A percentile compares a stretch with the other conserved stretches of the same genome.
Evolutionary conservation across 1,139 yeast species (phyloP).

Genomic region (Blastobotrys raffinosifermentans): DNA sequence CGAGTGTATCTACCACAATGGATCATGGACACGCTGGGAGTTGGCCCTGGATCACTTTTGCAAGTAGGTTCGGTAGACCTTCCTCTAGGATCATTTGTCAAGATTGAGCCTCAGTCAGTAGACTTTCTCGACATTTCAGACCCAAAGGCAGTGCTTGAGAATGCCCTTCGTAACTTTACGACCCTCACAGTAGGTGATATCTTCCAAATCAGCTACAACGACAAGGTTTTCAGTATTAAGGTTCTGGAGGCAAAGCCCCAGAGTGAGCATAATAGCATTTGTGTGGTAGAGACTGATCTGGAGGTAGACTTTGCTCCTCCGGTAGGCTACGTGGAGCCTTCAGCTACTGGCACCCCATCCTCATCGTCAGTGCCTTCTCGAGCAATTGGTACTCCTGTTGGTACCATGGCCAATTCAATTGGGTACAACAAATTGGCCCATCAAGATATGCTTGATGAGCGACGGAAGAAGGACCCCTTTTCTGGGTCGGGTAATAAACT

Average conservation of each 20-base stretch:
- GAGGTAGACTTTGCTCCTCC: constrained; percentile 99
- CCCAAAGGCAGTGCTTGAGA: constrained; percentile 94
- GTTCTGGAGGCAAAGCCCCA: constrained; percentile 89
- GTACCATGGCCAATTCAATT: constrained; percentile 75
- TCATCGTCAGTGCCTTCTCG: constrained; percentile 22
- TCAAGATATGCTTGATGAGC: constrained; percentile 10
- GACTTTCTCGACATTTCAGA: constrained; percentile 91
- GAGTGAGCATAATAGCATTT: constrained; percentile 55
- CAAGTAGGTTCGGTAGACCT: constrained; percentile 68
- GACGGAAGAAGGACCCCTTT: constrained; percentile 34
- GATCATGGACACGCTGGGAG: constrained; percentile 80
- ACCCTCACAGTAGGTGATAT: constrained; percentile 82
- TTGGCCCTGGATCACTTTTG: constrained; percentile 73
- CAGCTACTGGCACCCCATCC: constrained; percentile 16
- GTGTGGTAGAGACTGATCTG: constrained; percentile 95
- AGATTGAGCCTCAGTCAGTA: constrained; percentile 90
- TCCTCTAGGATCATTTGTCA: constrained; percentile 82
- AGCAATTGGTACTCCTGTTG: constrained; percentile 35
- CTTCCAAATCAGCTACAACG: constrained; percentile 81
- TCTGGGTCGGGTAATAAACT: constrained; percentile 66
- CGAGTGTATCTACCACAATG: constrained; percentile 91
- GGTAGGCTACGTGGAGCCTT: constrained; percentile 92
- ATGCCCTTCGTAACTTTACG: constrained; percentile 81
- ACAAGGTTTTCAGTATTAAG: constrained; percentile 68
- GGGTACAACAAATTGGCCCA: constrained; percentile 51